Evolutionary conservation across 768 basidiomycete genomes (phyloP).

Genomic region (Phaeotremella fagi): DNA sequence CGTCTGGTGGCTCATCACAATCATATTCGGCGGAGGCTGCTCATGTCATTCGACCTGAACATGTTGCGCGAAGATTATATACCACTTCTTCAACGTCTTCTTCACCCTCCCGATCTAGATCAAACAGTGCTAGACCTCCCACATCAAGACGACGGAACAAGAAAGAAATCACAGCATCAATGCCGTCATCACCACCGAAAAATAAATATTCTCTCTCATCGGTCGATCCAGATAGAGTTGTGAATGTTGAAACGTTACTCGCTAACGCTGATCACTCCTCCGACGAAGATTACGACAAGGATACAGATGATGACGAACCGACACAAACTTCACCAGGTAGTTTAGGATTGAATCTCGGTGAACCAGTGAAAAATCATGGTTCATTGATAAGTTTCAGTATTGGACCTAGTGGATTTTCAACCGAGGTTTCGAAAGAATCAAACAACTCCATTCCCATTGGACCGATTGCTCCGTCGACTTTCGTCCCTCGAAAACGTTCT

Average conservation of each 20-base stretch:
- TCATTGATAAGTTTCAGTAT: slow-evolving; percentile 15
- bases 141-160: not conserved
- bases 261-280: slow-evolving; percentile 9
- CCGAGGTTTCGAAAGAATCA: not conserved
- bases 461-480: slow-evolving; percentile 5
- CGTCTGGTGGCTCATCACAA: not conserved
- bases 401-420: slow-evolving; percentile 15
- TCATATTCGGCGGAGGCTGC: not conserved
- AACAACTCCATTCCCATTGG: not conserved
- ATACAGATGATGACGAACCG: slow-evolving; percentile 7
- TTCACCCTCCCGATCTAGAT: not conserved
- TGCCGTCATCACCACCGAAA: not conserved
- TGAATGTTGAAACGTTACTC: slow-evolving; percentile 4
- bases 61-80: too few species aligned
- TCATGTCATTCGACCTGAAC: not conserved
- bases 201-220: not conserved
- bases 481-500: slow-evolving; percentile 3
- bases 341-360: not conserved
- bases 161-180: not conserved
- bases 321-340: not conserved
- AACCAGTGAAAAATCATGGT: not conserved
- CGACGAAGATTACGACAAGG: slow-evolving; percentile 4
- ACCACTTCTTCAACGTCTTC: not conserved
- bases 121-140: not conserved
- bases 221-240: not conserved